Evolutionary conservation across 805 yeast genomes (phyloP), one percentile per base, ranked within the genome.

Genomic region (Hanseniaspora hatyaiensis): DNA sequence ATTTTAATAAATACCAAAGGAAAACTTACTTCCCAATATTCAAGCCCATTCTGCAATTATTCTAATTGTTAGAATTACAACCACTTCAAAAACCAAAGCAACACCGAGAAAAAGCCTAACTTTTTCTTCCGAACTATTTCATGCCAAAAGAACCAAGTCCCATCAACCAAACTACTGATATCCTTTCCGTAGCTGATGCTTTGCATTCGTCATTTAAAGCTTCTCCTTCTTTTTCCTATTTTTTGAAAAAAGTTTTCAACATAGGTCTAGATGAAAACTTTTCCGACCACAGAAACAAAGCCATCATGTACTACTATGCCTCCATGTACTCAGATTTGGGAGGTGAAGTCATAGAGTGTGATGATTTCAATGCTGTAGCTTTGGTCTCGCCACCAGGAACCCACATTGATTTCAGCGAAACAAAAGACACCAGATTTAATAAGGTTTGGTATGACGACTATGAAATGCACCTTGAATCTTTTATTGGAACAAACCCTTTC

Each of bases 341-440:
- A 31, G 67, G 65, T 16, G 64, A 62, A 36, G 41, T 62, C 12
- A 54, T 55, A 26, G 60, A 63, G 49, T 57, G 59, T 24, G 61
- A 61, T 49, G 52, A 60, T 40, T 62, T 56, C 51, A 59, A 62
- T 52, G 64, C 65, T 22, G 65, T 59, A 18, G 61, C 62, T 15
- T 54, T 62, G 29, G 60, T 59, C 56, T 55, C 59, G 11, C 42
- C 51, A 12, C 65, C 65, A 24, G 57, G 58, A 13, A 34, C 33
- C 8, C 59, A 55, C 46, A 51, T 57, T 24, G 55, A 57, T 19
- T 54, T 58, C 16, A 53, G 55, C 13, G 46, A 52, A 9, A 60
- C 64, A 13, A 52, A 55, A 33, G 67, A 62, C 44, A 51, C 53
- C 0, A 50, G 34, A 15, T 63, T 63, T 54, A 59, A 62, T 51